phyloP scores from a whole-genome alignment of 257 asterid species.

The Mitragyna speciosa region DNA sequence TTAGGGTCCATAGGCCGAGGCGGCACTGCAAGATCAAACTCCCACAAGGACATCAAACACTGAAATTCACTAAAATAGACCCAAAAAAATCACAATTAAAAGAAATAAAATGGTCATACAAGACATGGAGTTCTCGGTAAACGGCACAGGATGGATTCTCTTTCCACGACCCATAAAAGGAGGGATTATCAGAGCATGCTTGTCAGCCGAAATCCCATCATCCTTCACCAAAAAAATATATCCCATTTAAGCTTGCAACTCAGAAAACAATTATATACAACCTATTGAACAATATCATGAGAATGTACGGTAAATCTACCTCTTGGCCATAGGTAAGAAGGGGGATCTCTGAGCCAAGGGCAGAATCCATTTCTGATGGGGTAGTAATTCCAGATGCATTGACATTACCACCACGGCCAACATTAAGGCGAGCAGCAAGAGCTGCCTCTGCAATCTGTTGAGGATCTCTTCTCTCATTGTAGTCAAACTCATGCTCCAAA shows the following conservation, averaged over 20 bases:
- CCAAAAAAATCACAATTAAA: background rate
- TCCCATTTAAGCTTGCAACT: conserved; percentile 13
- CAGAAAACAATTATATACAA: background rate
- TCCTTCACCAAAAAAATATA: conserved; percentile 54
- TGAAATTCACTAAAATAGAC: conserved; percentile 9
- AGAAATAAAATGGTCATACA: conserved; percentile 36
- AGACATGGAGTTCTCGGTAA: conserved; percentile 68
- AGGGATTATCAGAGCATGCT: conserved; percentile 88
- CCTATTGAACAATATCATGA: conserved; percentile 10
- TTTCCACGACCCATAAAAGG: conserved; percentile 76
- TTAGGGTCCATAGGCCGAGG: conserved; percentile 98
- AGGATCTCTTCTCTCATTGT: conserved; percentile 41
- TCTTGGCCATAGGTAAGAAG: conserved; percentile 94
- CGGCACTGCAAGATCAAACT: conserved; percentile 52
- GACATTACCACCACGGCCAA: conserved; percentile 44
- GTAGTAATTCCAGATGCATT: conserved; percentile 55
- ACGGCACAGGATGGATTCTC: conserved; percentile 74
- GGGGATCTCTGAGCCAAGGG: conserved; percentile 70
- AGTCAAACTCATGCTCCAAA: conserved; percentile 82
- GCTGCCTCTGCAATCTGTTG: conserved; percentile 55
- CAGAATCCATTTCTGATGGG: conserved; percentile 67
- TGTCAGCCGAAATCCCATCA: conserved; percentile 91
- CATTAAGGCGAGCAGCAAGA: conserved; percentile 47
- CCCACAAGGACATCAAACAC: conserved; percentile 8
- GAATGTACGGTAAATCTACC: conserved; percentile 42